Conservation (phyloP, 495 filamentous ascomycete species). For the Penicillium arizonense region DNA sequence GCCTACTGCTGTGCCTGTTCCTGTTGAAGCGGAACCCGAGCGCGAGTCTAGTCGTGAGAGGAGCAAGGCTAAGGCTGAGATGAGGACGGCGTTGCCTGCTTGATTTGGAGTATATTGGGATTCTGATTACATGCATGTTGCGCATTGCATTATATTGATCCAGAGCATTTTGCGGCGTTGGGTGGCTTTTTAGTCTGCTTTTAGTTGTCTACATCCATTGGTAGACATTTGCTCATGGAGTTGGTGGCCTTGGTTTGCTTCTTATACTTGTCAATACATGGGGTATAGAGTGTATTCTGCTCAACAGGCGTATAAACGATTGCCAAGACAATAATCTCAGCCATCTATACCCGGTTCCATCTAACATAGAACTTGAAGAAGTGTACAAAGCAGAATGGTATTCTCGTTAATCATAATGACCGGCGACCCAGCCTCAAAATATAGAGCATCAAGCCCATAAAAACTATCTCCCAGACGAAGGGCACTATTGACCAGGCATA, state of each 20-base stretch:
- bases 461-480: not conserved
- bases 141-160: conserved; percentile 14
- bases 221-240: conserved; percentile 17
- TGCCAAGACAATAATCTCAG: not conserved
- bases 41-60: conserved; percentile 33
- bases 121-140: not conserved
- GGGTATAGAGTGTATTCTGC: not conserved
- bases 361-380: not conserved
- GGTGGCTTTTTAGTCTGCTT: not conserved
- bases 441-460: not conserved
- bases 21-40: conserved; percentile 17
- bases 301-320: not conserved
- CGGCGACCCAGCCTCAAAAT: not conserved
- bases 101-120: conserved; percentile 8
- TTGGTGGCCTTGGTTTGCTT: conserved; percentile 20
- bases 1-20: conserved; percentile 40
- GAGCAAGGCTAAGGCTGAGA: conserved; percentile 37
- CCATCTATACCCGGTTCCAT: not conserved
- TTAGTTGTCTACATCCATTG: not conserved
- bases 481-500: conserved; percentile 38
- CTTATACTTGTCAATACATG: conserved; percentile 10
- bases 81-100: conserved; percentile 31
- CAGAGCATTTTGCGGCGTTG: conserved; percentile 19
- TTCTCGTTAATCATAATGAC: conserved; percentile 3
- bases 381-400: not conserved